Conservation (phyloP, 306 rosid species). For the Pachyrhizus erosus region DNA sequence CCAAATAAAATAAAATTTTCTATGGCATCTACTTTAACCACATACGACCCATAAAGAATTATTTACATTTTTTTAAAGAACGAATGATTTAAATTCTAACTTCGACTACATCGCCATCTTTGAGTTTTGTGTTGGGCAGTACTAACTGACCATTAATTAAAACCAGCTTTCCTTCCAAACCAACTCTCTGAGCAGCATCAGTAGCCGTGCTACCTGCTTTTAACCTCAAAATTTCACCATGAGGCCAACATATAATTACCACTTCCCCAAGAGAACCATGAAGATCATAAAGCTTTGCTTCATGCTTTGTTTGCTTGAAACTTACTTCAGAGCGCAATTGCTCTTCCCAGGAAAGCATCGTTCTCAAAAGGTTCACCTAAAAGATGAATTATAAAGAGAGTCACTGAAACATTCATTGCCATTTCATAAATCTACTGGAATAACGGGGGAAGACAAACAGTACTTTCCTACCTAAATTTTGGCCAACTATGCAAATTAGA, state of each 20-base stretch:
- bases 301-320: slow-evolving; percentile 48
- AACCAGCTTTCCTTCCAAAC: slow-evolving; percentile 84
- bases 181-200: slow-evolving; percentile 93
- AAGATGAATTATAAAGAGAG: slow-evolving; percentile 37
- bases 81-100: slow-evolving; percentile 59
- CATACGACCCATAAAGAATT: slow-evolving; percentile 28
- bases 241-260: slow-evolving; percentile 88
- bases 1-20: not conserved
- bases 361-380: slow-evolving; percentile 77
- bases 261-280: slow-evolving; percentile 74
- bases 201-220: slow-evolving; percentile 92
- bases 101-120: slow-evolving; percentile 96
- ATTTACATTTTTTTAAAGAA: slow-evolving; percentile 48
- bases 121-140: slow-evolving; percentile 80
- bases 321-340: slow-evolving; percentile 81
- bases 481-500: slow-evolving; percentile 24
- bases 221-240: slow-evolving; percentile 84
- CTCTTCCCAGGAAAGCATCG: slow-evolving; percentile 96
- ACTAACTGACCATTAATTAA: slow-evolving; percentile 83
- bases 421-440: slow-evolving; percentile 31
- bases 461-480: slow-evolving; percentile 15
- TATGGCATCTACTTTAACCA: slow-evolving; percentile 24
- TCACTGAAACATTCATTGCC: slow-evolving; percentile 15
- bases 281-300: slow-evolving; percentile 36
- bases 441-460: slow-evolving; percentile 10